Evolutionary conservation across 1,139 yeast genomes (phyloP).

Genomic region (Saccharomyces pastorianus): DNA sequence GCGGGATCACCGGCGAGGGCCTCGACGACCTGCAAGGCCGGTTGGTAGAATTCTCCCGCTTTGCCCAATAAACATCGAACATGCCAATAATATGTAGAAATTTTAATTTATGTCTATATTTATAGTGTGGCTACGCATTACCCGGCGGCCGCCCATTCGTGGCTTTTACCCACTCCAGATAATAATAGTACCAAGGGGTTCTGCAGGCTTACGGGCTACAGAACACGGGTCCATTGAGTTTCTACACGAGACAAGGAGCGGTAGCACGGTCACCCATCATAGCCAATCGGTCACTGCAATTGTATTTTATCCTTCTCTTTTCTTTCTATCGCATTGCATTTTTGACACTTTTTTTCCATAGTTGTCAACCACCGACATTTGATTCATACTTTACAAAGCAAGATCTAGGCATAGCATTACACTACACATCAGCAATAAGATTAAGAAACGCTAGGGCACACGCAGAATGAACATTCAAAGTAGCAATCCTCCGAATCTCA

Average conservation of each 20-base stretch:
- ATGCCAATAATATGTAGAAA: not conserved
- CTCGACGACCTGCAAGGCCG: slow-evolving; percentile 5
- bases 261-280: not conserved
- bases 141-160: not conserved
- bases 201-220: not conserved
- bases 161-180: not conserved
- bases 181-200: slow-evolving; percentile 1
- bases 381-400: not conserved
- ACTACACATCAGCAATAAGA: not conserved
- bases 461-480: not conserved
- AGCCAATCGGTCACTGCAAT: not conserved
- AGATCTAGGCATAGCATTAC: not conserved
- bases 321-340: not conserved
- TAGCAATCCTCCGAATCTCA: slow-evolving; percentile 2
- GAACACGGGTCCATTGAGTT: not conserved
- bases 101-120: not conserved
- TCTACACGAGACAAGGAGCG: not conserved
- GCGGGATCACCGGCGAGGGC: slow-evolving; percentile 16
- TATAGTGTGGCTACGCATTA: not conserved
- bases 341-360: not conserved
- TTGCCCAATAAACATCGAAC: not conserved
- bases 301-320: not conserved
- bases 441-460: not conserved
- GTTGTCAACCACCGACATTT: not conserved
- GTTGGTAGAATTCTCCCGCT: not conserved